phyloP scores from a whole-genome alignment of 140 eudicot species.

The Senecio squalidus region DNA sequence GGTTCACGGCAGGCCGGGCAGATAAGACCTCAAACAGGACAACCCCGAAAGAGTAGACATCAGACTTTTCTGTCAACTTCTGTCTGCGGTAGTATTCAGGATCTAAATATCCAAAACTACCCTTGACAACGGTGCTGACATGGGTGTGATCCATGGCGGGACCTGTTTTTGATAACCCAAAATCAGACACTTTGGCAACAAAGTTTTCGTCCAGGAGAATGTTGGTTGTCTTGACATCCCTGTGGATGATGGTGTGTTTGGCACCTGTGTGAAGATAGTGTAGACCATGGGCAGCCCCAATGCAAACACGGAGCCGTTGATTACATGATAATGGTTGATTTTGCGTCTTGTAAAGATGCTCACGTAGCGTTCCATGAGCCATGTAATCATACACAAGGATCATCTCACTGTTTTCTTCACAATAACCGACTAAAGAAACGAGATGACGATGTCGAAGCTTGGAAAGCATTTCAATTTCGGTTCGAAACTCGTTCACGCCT shows the following conservation, averaged over 20 bases:
- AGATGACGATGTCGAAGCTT: slow-evolving; percentile 42
- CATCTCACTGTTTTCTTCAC: slow-evolving; percentile 35
- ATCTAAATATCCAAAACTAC: slow-evolving; percentile 43
- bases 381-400: slow-evolving; percentile 41
- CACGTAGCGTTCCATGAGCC: slow-evolving; percentile 41
- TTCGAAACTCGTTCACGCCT: slow-evolving; percentile 35
- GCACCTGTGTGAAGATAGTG: slow-evolving; percentile 47
- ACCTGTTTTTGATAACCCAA: slow-evolving; percentile 40
- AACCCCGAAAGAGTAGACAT: slow-evolving; percentile 45
- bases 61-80: slow-evolving; percentile 37
- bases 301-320: slow-evolving; percentile 37
- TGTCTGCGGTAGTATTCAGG: slow-evolving; percentile 41
- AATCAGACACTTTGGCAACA: slow-evolving; percentile 44
- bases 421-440: slow-evolving; percentile 39
- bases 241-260: slow-evolving; percentile 33
- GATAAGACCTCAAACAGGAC: slow-evolving; percentile 37
- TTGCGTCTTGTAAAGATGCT: slow-evolving; percentile 32
- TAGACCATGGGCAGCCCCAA: slow-evolving; percentile 37
- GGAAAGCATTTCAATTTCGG: slow-evolving; percentile 35
- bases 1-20: slow-evolving; percentile 25
- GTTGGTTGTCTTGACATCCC: slow-evolving; percentile 45
- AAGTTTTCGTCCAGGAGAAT: slow-evolving; percentile 37
- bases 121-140: slow-evolving; percentile 32
- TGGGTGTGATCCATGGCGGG: slow-evolving; percentile 34
- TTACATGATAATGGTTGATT: slow-evolving; percentile 38